A percentile compares a stretch with the other conserved stretches of the same genome.
phyloP scores from a whole-genome alignment of 2,329 filamentous ascomycete genomes.

The Cadophora gregata region DNA sequence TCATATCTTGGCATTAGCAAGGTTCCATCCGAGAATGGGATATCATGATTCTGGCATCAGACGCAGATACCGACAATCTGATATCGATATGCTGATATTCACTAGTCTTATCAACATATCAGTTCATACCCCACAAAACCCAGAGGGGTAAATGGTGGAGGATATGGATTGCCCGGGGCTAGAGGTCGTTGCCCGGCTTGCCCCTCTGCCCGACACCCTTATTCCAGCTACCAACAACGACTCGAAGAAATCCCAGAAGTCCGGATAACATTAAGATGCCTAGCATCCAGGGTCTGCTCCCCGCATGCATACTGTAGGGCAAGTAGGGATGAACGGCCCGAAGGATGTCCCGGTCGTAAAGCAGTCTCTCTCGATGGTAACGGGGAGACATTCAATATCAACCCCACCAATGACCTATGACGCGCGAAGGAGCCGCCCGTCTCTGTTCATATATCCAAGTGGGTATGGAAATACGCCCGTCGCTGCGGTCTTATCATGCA shows the following conservation, averaged over 20 bases:
- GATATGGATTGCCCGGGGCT: not conserved
- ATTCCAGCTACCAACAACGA: not conserved
- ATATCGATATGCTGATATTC: not conserved
- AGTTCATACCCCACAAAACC: not conserved
- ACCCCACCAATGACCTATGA: constrained; percentile 4
- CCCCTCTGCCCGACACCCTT: constrained; percentile 6
- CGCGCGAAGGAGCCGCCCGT: constrained; percentile 21
- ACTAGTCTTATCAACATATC: constrained; percentile 13
- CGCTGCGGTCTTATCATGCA: constrained; percentile 18
- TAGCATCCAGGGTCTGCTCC: not conserved
- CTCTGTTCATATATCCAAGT: not conserved
- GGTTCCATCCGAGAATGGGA: constrained; percentile 7
- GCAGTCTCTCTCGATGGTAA: not conserved
- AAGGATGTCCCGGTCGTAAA: not conserved
- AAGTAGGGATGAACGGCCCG: constrained; percentile 12
- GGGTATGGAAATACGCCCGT: constrained; percentile 9
- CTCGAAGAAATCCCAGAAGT: not conserved
- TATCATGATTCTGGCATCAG: constrained; percentile 5
- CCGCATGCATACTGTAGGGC: constrained; percentile 3
- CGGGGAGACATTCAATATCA: constrained; percentile 7
- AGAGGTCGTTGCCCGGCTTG: not conserved
- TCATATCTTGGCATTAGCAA: constrained; percentile 4
- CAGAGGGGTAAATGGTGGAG: not conserved
- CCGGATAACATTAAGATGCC: not conserved
- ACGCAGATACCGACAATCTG: not conserved